Evolutionary conservation across 2,329 filamentous ascomycete genomes (phyloP).

Genomic region (Amesomyces nigricolor): DNA sequence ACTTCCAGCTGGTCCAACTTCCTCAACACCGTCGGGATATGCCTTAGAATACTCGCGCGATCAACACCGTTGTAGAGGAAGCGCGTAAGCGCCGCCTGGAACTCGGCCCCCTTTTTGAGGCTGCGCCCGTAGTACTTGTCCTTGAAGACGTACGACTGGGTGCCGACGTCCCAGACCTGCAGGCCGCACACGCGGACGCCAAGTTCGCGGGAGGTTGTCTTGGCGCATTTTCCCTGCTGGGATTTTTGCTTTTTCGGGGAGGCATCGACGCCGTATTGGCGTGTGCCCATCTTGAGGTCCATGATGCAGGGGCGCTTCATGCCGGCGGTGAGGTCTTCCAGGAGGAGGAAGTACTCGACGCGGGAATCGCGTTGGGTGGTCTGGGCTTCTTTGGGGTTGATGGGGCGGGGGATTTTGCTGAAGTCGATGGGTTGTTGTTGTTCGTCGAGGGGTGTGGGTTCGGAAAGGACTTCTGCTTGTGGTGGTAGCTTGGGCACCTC

Average conservation of each 20-base stretch:
- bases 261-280: constrained; percentile 92
- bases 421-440: constrained; percentile 29
- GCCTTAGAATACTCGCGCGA: constrained; percentile 70
- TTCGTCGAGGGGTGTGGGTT: background rate
- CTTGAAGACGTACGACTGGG: constrained; percentile 84
- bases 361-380: constrained; percentile 53
- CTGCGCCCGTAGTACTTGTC: constrained; percentile 96
- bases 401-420: constrained; percentile 50
- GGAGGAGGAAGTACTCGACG: constrained; percentile 84
- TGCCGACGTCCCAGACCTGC: constrained; percentile 88
- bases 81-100: constrained; percentile 78
- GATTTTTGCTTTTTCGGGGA: constrained; percentile 87
- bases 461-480: background rate
- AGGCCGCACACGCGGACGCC: constrained; percentile 93
- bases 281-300: constrained; percentile 97
- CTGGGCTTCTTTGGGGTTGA: constrained; percentile 74
- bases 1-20: constrained; percentile 79
- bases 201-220: constrained; percentile 83
- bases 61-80: constrained; percentile 90
- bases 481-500: constrained; percentile 13
- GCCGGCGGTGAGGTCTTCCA: constrained; percentile 91
- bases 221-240: constrained; percentile 85
- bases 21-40: constrained; percentile 80
- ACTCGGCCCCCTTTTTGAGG: constrained; percentile 80
- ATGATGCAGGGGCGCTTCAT: constrained; percentile 97